These are phyloP conservation scores for Xylaria sp. DNA, from an alignment of 495 filamentous ascomycete species.

Conservation along the genomic window DNA sequence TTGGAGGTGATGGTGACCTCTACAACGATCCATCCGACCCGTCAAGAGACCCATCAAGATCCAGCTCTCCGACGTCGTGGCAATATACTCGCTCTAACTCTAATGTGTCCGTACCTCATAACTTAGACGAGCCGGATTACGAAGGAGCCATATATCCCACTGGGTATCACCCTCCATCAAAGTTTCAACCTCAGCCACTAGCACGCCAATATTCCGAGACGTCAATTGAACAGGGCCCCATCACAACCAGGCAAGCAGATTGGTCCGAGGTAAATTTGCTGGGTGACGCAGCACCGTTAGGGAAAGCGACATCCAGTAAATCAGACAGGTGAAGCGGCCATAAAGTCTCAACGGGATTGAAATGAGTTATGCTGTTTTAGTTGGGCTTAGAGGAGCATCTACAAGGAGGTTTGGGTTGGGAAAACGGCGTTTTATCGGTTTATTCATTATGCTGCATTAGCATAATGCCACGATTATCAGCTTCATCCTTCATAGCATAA, in stretches of 20 bases:
- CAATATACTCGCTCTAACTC: constrained; percentile 14
- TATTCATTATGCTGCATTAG: neutral
- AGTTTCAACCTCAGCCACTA: neutral
- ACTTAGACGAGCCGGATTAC: neutral
- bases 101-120: neutral
- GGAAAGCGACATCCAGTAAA: neutral
- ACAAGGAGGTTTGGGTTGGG: neutral
- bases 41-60: constrained; percentile 52
- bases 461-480: neutral
- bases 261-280: constrained; percentile 20
- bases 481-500: neutral
- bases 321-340: neutral
- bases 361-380: constrained; percentile 4
- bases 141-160: constrained; percentile 25
- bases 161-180: constrained; percentile 26
- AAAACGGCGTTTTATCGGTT: neutral
- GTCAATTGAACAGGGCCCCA: neutral
- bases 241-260: neutral
- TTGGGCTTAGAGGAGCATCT: constrained; percentile 14
- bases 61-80: constrained; percentile 57
- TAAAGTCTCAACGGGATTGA: neutral
- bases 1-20: constrained; percentile 71
- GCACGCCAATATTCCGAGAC: constrained; percentile 13
- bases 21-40: constrained; percentile 63
- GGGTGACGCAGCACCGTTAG: constrained; percentile 6